Conservation (phyloP, 176 grass and related monocot species). For the Ensete glaucum region DNA sequence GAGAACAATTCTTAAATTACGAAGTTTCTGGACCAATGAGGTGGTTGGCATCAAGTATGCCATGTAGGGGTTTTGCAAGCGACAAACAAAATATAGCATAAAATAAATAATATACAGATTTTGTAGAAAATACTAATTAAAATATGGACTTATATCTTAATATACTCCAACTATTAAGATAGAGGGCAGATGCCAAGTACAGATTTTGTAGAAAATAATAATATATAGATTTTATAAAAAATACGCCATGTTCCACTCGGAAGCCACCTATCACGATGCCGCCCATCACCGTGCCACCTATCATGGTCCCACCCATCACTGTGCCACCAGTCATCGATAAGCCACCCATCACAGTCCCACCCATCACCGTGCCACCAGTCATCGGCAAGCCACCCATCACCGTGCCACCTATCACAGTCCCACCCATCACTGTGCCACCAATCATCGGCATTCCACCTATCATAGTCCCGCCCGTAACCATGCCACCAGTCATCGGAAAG, state of each 20-base stretch:
- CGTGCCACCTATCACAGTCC: slow-evolving; percentile 1
- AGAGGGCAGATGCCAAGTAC: too few relatives aligned
- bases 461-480: neutral
- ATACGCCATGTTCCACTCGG: slow-evolving; percentile 17
- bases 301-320: slow-evolving; percentile 1
- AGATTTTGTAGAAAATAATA: too few relatives aligned
- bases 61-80: too few relatives aligned
- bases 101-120: too few relatives aligned
- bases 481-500: neutral
- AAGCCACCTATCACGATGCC: slow-evolving; percentile 18
- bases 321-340: neutral
- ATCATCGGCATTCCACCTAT: neutral
- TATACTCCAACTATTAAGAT: too few relatives aligned
- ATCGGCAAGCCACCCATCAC: slow-evolving; percentile 4
- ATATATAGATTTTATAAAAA: too few relatives aligned
- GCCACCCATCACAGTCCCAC: slow-evolving; percentile 14
- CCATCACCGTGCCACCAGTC: neutral
- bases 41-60: too few relatives aligned
- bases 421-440: slow-evolving; percentile 7
- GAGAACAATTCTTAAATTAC: too few relatives aligned
- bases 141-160: too few relatives aligned
- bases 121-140: too few relatives aligned
- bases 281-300: slow-evolving; percentile 14
- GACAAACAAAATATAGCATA: too few relatives aligned
- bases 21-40: too few relatives aligned